These are phyloP conservation scores for Acanthamoeba sp. DNA, from an alignment of 208 protist species.

Conservation along the genomic window DNA sequence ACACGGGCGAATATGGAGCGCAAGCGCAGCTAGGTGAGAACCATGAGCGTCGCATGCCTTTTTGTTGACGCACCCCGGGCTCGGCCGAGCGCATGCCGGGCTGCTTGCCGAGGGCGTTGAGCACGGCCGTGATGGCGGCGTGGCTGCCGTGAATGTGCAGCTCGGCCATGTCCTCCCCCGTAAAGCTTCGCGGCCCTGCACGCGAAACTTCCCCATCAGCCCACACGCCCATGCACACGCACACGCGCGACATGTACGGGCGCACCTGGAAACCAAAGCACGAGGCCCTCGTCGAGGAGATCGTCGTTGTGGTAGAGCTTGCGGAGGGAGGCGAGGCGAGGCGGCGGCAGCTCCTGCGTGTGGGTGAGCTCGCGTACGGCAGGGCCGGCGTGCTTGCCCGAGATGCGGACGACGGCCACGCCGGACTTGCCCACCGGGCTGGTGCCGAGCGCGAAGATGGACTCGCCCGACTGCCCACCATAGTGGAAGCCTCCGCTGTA, in stretches of 20 bases:
- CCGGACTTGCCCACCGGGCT: constrained; percentile 1
- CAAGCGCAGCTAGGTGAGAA: no score
- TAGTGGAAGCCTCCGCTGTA: constrained; percentile 30
- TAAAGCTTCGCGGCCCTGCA: constrained; percentile 79
- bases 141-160: constrained; percentile 90
- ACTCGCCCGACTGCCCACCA: not conserved
- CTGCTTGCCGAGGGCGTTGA: constrained; percentile 78
- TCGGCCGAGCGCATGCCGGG: constrained; percentile 79
- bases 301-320: constrained; percentile 33
- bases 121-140: constrained; percentile 84
- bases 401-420: constrained; percentile 33
- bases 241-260: not conserved
- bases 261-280: constrained; percentile 66
- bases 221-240: not conserved
- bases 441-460: constrained; percentile 16
- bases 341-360: not conserved
- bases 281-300: constrained; percentile 38
- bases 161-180: constrained; percentile 91
- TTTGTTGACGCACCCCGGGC: constrained; percentile 88
- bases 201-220: no score
- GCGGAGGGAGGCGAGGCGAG: not conserved
- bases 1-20: constrained; percentile 69
- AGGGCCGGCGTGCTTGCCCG: not conserved
- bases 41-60: no score
- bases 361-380: not conserved